Base-by-base conservation (phyloP, 2,329 filamentous ascomycete species). In the Trichoderma koningii region DNA sequence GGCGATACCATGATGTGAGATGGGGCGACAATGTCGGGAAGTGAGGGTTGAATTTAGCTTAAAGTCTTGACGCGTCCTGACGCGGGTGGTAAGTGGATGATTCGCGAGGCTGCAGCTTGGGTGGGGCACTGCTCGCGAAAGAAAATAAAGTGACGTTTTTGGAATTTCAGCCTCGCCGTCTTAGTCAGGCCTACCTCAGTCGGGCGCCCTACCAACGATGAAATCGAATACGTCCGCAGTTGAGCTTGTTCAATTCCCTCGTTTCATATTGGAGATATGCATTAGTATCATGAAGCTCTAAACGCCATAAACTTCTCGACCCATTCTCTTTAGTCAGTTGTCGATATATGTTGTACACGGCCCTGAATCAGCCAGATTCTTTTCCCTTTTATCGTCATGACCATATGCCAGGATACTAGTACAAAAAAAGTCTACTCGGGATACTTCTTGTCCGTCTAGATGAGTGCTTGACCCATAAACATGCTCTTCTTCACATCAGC, bases 401-500 rank as follows among this genome's bases (percentile, higher is more conserved):
- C 38, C 14, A 7, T 14, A 23, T 53, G 23, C 38, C 48, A 23
- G 12, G 15, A 23, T 23, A 23, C 21, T 15, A 26, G 15, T 63
- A 53, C 17, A 47, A 1, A 26, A 3, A 42, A 53, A 38, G 10
- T 21, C 44, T 7, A 34, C 41, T 19, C 51, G 14, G 17, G 38
- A 63, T 47, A 28, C 41, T 14, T 15, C 26, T 41, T 55, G n/a
- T 14, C 10, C 34, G 21, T 48, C 71, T 83, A 92, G 66, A 93
- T 90, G 72, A 93, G 79, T 47, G 90, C 90, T 75, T 92, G 88
- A 56, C 90, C 90, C 80, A 87, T 90, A 74, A 88, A 93, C 90
- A 93, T 93, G 69, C 88, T 95, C 73, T 95, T 90, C 76, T 92
- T 90, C 23, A 99, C 93, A 76, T 98, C 95, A 41, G 88, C 87